These are phyloP conservation scores for Metschnikowia reukaufii DNA, from an alignment of 805 yeast species.

Conservation along the genomic window DNA sequence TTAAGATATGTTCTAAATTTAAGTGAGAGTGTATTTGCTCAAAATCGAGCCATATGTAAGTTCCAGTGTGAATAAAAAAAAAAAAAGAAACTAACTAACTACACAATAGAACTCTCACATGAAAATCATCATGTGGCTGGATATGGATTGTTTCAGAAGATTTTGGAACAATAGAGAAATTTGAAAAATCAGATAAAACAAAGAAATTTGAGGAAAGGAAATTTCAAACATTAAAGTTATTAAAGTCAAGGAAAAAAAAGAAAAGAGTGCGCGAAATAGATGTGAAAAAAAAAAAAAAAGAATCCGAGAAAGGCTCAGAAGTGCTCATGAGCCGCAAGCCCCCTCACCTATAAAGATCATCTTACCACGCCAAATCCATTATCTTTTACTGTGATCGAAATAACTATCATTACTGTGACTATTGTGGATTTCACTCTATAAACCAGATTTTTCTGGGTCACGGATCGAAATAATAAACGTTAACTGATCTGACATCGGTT, in stretches of 20 bases:
- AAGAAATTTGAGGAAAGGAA: neutral
- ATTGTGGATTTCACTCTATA: neutral
- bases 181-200: neutral
- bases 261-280: no score
- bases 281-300: neutral
- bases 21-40: no score
- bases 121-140: no score
- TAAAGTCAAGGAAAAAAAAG: no score
- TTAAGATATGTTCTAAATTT: no score
- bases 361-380: neutral
- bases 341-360: neutral
- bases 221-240: no score
- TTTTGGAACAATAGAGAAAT: no score
- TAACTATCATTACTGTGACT: neutral
- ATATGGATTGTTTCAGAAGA: no score
- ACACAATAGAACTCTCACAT: no score
- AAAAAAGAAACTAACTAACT: no score
- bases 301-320: slow-evolving; percentile 1
- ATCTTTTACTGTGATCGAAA: neutral
- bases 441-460: slow-evolving; percentile 4
- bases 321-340: slow-evolving; percentile 1
- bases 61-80: no score
- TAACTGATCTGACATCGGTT: neutral
- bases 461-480: slow-evolving; percentile 1
- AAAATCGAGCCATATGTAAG: no score